A percentile compares a stretch with the other conserved stretches of the same genome.
These are phyloP conservation scores for Daldinia decipiens DNA, from an alignment of 495 filamentous ascomycete species.

Conservation along the genomic window DNA sequence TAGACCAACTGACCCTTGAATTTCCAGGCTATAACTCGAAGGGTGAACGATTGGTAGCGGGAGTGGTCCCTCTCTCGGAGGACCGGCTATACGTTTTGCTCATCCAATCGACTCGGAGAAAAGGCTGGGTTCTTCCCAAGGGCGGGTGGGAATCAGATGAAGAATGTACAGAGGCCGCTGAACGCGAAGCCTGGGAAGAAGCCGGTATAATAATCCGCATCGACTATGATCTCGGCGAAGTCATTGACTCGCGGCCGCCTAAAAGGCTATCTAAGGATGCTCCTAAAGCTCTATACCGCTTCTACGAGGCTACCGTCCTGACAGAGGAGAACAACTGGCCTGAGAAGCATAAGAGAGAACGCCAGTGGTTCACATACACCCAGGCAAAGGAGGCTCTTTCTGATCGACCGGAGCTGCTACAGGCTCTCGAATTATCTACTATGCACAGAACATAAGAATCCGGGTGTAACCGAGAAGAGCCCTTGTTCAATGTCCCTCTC, in stretches of 20 bases:
- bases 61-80: slow-evolving; percentile 79
- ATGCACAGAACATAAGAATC: slow-evolving; percentile 57
- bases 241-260: slow-evolving; percentile 77
- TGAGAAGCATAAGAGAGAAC: slow-evolving; percentile 88
- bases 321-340: slow-evolving; percentile 89
- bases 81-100: slow-evolving; percentile 82
- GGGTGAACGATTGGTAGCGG: slow-evolving; percentile 94
- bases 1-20: slow-evolving; percentile 54
- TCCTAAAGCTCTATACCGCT: slow-evolving; percentile 82
- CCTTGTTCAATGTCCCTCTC: slow-evolving; percentile 20
- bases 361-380: slow-evolving; percentile 86
- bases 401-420: slow-evolving; percentile 84
- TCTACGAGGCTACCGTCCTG: slow-evolving; percentile 87
- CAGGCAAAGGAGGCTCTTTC: slow-evolving; percentile 81
- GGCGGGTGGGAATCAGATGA: slow-evolving; percentile 98
- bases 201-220: slow-evolving; percentile 88
- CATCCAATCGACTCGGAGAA: slow-evolving; percentile 88
- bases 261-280: slow-evolving; percentile 69
- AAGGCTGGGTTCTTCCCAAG: slow-evolving; percentile 95
- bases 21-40: slow-evolving; percentile 84
- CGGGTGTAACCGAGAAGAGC: slow-evolving; percentile 7
- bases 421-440: slow-evolving; percentile 85
- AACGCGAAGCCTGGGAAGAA: slow-evolving; percentile 96
- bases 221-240: slow-evolving; percentile 82
- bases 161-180: slow-evolving; percentile 64